Conservation (phyloP, 192 early-diverging fungal species). For the Coemansia sp. region DNA sequence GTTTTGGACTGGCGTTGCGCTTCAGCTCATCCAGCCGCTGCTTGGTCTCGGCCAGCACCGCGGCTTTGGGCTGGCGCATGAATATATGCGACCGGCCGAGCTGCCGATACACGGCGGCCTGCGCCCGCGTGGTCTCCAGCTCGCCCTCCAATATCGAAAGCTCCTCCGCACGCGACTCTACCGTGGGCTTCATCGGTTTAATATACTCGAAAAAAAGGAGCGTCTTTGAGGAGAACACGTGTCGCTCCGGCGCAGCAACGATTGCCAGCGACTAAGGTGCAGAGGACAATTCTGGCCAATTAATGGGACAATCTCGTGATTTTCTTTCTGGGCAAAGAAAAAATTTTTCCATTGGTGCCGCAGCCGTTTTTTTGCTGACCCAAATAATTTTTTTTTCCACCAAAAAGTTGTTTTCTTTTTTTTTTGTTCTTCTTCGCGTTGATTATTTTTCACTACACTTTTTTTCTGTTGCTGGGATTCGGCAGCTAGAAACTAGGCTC, state of each 20-base stretch:
- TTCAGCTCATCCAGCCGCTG: slow-evolving; percentile 4
- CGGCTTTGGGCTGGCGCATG: slow-evolving; percentile 5
- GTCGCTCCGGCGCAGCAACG: background rate
- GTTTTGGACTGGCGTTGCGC: no score
- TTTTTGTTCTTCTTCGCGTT: slow-evolving; percentile 5
- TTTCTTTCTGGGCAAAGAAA: background rate
- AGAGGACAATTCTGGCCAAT: no score
- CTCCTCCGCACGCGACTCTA: background rate
- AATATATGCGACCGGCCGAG: slow-evolving; percentile 17
- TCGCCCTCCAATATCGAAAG: slow-evolving; percentile 28
- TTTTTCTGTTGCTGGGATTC: no score
- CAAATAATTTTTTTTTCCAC: slow-evolving; percentile 2
- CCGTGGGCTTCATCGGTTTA: background rate
- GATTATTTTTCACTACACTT: background rate
- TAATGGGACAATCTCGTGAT: no score
- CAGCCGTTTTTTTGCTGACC: background rate
- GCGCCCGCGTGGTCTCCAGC: slow-evolving; percentile 18
- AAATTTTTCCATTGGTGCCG: background rate
- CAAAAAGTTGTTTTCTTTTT: slow-evolving; percentile 9
- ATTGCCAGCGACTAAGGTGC: no score
- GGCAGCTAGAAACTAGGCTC: no score
- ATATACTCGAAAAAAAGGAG: no score
- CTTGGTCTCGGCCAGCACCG: slow-evolving; percentile 8
- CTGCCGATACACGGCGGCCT: slow-evolving; percentile 24
- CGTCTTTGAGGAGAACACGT: background rate